Percentiles rank a stretch among this genome's conserved stretches.
Evolutionary conservation across 108 stramenopile species (phyloP).

Genomic region (Schizochytrium sp.): DNA sequence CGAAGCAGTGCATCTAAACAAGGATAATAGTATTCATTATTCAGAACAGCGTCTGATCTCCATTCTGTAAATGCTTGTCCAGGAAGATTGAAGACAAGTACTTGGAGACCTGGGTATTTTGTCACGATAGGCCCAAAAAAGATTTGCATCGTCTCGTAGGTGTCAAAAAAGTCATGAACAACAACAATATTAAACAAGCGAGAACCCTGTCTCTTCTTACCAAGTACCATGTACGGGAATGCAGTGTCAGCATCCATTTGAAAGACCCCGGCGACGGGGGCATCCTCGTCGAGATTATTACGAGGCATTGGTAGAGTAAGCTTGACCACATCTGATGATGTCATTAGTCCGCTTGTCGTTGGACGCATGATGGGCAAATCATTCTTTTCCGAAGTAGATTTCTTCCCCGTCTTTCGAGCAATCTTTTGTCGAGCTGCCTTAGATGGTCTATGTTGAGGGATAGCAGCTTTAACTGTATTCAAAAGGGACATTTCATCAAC

Average conservation of each 20-base stretch:
- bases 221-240: conserved; percentile 73
- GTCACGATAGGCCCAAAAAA: conserved; percentile 79
- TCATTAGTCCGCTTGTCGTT: conserved; percentile 33
- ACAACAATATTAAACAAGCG: conserved; percentile 81
- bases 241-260: conserved; percentile 75
- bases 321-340: conserved; percentile 42
- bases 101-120: conserved; percentile 82
- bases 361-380: conserved; percentile 9
- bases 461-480: conserved; percentile 75
- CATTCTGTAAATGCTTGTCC: conserved; percentile 89
- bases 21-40: conserved; percentile 86
- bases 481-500: conserved; percentile 68
- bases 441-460: conserved; percentile 65
- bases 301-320: conserved; percentile 46
- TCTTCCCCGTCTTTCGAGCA: background rate
- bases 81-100: conserved; percentile 88
- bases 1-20: conserved; percentile 80
- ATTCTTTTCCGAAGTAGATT: background rate
- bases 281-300: conserved; percentile 43
- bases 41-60: conserved; percentile 79
- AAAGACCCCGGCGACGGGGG: conserved; percentile 59
- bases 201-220: conserved; percentile 16
- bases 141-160: conserved; percentile 83
- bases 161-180: conserved; percentile 88
- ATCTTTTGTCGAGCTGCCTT: background rate